Base-by-base conservation (phyloP, 768 basidiomycete species). In the Mycena venus region DNA sequence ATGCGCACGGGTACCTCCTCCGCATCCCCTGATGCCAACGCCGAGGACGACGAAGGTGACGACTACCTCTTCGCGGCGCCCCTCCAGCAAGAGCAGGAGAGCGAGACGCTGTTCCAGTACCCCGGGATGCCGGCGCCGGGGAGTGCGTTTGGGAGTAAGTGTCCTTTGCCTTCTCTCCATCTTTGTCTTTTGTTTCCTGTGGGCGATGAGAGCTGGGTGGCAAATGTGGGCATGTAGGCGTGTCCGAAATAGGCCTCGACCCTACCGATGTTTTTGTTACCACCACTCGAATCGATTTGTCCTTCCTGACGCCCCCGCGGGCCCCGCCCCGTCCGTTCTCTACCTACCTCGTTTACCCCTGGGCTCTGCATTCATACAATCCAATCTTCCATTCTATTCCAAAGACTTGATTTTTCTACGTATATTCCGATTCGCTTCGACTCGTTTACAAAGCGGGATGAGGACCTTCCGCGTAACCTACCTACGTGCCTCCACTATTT, bases 1-100 rank as follows among this genome's bases (percentile, higher is more conserved):
- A 94, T 95, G 93, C 93, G 93, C 75, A 92, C 91, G 2, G 90
- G 90, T 64, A 79, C 80, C 23, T 61, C 32, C 29, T 64, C 74
- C n/a, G 17, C 53, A 44, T 53, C 56, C 11, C 36, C 34, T 31
- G 36, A 11, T 11, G n/a, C 21, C 58, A n/a, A 31, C 71, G 40
- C 55, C 11, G 78, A 75, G 14, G 49, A 77, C 29, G 73, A 67
- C n/a, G 78, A 80, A 19, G 82, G 79, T 56, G 85, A 86, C 58
- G 87, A 90, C 25, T 90, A 88, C 74, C 85, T 93, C 44, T 83
- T 91, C 66, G 79, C n/a, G n/a, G n/a, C n/a, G n/a, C n/a, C 87
- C 25, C 77, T 84, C 29, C 78, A 78, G 27, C 74, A n/a, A n/a
- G n/a, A n/a, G n/a, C n/a, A n/a, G n/a, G n/a, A 27, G 25, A 19